Conservation (phyloP, 306 rosid genomes). For the Bauhinia variegata region DNA sequence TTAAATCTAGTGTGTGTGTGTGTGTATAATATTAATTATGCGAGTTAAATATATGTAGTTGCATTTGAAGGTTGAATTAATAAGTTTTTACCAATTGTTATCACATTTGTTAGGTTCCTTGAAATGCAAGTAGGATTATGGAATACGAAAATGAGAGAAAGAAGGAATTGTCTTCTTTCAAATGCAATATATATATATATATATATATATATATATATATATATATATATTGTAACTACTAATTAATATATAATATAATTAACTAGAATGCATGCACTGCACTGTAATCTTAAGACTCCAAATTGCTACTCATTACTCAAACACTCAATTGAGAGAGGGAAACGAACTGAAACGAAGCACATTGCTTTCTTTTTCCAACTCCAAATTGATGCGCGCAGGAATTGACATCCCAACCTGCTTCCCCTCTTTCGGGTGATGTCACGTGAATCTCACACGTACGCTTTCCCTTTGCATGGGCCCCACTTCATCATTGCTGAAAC, state of each 20-base stretch:
- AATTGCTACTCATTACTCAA: constrained; percentile 39
- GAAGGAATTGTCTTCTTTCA: constrained; percentile 37
- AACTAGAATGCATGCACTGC: too few species aligned
- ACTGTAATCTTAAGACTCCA: constrained; percentile 37
- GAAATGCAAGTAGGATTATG: constrained; percentile 42
- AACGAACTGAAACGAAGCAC: constrained; percentile 46
- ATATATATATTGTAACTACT: too few species aligned
- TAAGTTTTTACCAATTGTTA: constrained; percentile 6
- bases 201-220: too few species aligned
- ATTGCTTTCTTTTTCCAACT: constrained; percentile 55
- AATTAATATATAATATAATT: too few species aligned
- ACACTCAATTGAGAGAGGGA: constrained; percentile 42
- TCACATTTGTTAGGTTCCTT: constrained; percentile 39
- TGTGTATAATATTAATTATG: too few species aligned
- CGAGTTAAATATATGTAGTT: too few species aligned
- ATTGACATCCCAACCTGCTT: constrained; percentile 67
- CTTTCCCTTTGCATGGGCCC: constrained; percentile 30
- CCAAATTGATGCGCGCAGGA: constrained; percentile 46
- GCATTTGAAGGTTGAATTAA: constrained; percentile 15
- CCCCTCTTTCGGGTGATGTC: constrained; percentile 45
- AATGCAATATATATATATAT: too few species aligned
- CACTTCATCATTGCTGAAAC: constrained; percentile 43
- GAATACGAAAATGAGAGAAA: constrained; percentile 24
- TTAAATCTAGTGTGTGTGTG: too few species aligned
- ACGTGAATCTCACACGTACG: constrained; percentile 81